Evolutionary conservation across 129 eudicot genomes (phyloP), one percentile per base, ranked within the genome.

Genomic region (Artemisia tridentata): DNA sequence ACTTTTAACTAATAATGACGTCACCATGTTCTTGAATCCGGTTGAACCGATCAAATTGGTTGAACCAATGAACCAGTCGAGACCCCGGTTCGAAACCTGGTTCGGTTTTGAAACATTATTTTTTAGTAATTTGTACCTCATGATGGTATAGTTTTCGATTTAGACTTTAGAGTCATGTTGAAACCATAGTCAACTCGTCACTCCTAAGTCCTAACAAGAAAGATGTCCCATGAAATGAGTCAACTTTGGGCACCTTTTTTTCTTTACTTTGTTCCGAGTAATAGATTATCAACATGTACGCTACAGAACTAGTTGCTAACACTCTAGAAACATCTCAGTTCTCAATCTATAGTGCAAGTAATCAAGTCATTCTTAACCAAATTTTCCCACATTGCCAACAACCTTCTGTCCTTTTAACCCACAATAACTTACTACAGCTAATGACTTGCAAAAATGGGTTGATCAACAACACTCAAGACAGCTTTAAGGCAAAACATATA

Each of bases 251-350:
- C 23, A 51, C 47, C 2, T 21, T 20, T 5, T 46, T 29, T 63
- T 20, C 11, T 23, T 21, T 0, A 10, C 3, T 29, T 68, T 34
- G 41, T 6, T 34, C 41, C 18, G 3, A 17, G 31, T 17, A 53
- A 31, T 54, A 53, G 74, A 16, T 69, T 16, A 11, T 69, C 34
- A 16, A 69, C 31, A 29, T 53, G 49, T 53, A 31, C 63, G 63
- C 27, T 50, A 68, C 73, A 52, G 34, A 29, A 29, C 34, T 3
- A 31, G 73, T 68, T 68, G 18, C 6, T 20, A 48, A 25, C 47
- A 76, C 18, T 76, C 63, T 51, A 77, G 75, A 77, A 77, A 77
- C 80, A 46, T 67, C 59, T 25, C 17, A 72, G 21, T 38, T 65
- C 48, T 64, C 54, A 38, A 29, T 72, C 54, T 23, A 5, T 14